These are phyloP conservation scores for Oxyria digyna DNA, from an alignment of 148 eudicot species.

Conservation along the genomic window DNA sequence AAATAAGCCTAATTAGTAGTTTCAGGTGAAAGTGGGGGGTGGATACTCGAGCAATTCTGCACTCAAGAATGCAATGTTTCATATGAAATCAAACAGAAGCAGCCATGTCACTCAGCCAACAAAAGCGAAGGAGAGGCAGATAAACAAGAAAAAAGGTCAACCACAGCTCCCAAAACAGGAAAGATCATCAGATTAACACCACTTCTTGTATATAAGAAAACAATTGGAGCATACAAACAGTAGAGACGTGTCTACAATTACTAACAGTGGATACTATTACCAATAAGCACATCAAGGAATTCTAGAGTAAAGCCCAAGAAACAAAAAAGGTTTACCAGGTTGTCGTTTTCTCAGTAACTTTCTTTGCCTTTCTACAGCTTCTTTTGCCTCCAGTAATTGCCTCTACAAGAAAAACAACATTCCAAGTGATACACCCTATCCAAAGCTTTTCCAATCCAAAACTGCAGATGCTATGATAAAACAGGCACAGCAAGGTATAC, in stretches of 20 bases:
- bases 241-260: background rate
- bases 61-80: too few species aligned
- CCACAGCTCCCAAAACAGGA: background rate
- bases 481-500: background rate
- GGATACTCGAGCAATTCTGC: too few species aligned
- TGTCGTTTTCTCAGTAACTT: slow-evolving; percentile 75
- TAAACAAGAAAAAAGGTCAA: background rate
- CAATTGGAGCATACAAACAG: background rate
- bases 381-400: slow-evolving; percentile 75
- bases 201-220: background rate
- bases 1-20: background rate
- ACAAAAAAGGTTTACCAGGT: slow-evolving; percentile 39
- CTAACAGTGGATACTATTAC: background rate
- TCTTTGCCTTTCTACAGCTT: slow-evolving; percentile 84
- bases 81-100: slow-evolving; percentile 8
- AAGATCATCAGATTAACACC: background rate
- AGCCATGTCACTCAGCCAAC: slow-evolving; percentile 5
- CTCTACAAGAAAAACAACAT: slow-evolving; percentile 28
- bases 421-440: background rate
- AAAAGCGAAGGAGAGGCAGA: background rate
- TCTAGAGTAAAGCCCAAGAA: background rate
- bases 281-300: background rate
- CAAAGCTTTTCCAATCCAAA: slow-evolving; percentile 1
- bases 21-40: background rate
- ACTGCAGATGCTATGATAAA: background rate